Base-by-base conservation (phyloP, 352 stramenopile genomes). In the Globisporangium heterothallicum region DNA sequence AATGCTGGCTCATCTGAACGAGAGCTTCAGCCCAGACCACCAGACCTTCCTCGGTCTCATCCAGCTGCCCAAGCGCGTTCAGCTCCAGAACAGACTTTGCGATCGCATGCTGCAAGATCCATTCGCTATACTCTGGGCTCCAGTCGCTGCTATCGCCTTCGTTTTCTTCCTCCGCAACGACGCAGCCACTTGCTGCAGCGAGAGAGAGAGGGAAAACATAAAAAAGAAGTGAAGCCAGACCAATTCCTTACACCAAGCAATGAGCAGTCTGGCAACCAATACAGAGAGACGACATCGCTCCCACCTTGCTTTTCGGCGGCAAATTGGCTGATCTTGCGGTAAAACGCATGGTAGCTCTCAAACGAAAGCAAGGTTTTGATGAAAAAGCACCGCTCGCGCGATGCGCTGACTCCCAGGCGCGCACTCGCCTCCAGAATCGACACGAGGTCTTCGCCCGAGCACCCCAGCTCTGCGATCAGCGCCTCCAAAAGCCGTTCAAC, bases 331-430 rank as follows among this genome's bases (percentile, higher is more conserved):
- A 92, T 89, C 21, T 69, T 66, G 2, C 61, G 58, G 44, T 64
- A 68, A n/a, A 92, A 92, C 9, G 68, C 60, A 19, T 68, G 62
- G 51, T 75, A 92, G 49, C 86, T 64, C 36, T 89, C 74, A 43
- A 87, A 88, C 14, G 81, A 70, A 9, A 92, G 64, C 41, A 89
- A 64, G 24, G 69, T 88, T 58, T 88, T 72, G 59, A 92, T 72
- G 45, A 85, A 78, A 42, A 86, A 82, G 4, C 61, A 58, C 9
- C 74, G 69, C 43, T 88, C 78, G 1, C 62, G 66, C 9, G 71
- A 68, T 18, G 74, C 22, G 19, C 66, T 51, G 12, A 44, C 54
- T 24, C 69, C 66, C 4, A 65, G 66, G 1, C 54, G 64, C 22
- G 69, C 53, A 25, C 68, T 77, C 5, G 76, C 60, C 16, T 86